Evolutionary conservation across 2,329 filamentous ascomycete genomes (phyloP).

Genomic region (Trichoderma gracile): DNA sequence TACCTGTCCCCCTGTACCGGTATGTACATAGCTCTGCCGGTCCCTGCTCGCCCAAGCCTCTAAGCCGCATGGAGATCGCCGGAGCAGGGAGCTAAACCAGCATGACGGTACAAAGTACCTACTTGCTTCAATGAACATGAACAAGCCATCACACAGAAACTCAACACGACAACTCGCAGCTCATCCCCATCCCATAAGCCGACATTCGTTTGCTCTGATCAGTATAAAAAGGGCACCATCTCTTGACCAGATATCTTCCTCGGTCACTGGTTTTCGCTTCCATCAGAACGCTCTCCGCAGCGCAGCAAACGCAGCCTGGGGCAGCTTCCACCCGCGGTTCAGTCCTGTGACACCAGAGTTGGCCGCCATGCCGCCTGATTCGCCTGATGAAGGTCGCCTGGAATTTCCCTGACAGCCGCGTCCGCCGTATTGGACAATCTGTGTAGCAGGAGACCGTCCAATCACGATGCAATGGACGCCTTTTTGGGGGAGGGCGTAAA

Average conservation of each 20-base stretch:
- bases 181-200: neutral
- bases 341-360: constrained; percentile 15
- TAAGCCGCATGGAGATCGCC: constrained; percentile 12
- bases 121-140: neutral
- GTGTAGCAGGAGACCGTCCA: neutral
- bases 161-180: neutral
- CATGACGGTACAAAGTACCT: constrained; percentile 1
- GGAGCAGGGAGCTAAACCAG: constrained; percentile 19
- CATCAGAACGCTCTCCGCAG: too few relatives aligned
- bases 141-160: neutral
- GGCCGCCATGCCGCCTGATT: constrained; percentile 3
- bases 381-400: constrained; percentile 12
- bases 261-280: too few relatives aligned
- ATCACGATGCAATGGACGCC: neutral
- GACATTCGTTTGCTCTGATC: neutral
- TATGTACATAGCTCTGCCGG: neutral
- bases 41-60: neutral
- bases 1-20: neutral
- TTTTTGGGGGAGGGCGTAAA: neutral
- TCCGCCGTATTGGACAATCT: constrained; percentile 21
- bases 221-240: neutral
- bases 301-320: neutral
- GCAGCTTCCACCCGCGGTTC: too few relatives aligned
- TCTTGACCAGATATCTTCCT: neutral
- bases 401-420: constrained; percentile 19